A percentile compares a stretch with the other conserved stretches of the same genome.
Evolutionary conservation across 305 asterid species (phyloP).

Genomic region (Solanum hybrid): DNA sequence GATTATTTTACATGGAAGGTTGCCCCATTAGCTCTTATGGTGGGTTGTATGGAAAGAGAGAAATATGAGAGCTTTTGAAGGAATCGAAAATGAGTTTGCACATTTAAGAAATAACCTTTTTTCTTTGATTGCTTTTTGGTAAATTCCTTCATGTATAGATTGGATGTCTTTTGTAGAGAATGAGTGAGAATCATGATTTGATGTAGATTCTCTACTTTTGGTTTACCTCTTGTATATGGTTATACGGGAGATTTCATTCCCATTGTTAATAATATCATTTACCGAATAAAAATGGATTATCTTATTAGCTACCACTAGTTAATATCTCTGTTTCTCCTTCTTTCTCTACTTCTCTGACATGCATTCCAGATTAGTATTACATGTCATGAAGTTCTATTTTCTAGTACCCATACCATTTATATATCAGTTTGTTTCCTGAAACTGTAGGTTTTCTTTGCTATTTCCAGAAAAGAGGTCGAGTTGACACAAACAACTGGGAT

Average conservation of each 20-base stretch:
- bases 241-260: not conserved
- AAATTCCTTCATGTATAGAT: not conserved
- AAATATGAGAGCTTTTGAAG: not conserved
- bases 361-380: not conserved
- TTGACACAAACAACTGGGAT: not conserved
- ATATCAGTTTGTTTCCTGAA: not conserved
- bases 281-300: not conserved
- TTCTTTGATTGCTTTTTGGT: not conserved
- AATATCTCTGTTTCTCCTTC: not conserved
- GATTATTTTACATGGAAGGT: not conserved
- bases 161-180: not conserved
- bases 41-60: not conserved
- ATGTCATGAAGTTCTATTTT: not conserved
- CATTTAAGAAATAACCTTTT: not conserved
- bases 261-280: not conserved
- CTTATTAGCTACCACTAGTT: not conserved
- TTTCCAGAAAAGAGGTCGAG: not conserved
- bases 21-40: not conserved
- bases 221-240: not conserved
- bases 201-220: not conserved
- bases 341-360: not conserved
- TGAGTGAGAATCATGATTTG: not conserved
- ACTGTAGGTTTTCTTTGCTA: not conserved
- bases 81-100: not conserved
- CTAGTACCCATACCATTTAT: not conserved